phyloP scores from a whole-genome alignment of 371 early-diverging fungal genomes.

The Quaeritorhiza haematococci region DNA sequence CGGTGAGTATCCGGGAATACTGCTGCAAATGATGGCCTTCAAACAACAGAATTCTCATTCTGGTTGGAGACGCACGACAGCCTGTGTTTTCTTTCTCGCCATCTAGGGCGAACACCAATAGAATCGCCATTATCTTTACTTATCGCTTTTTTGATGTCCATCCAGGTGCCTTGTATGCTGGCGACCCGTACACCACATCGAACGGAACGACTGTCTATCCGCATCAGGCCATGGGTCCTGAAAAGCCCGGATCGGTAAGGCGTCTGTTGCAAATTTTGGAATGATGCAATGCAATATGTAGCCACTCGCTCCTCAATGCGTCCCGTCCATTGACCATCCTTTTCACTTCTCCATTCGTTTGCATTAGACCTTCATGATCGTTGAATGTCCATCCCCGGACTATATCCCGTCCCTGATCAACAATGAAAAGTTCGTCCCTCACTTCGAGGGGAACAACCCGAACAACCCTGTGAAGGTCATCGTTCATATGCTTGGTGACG shows the following conservation, averaged over 20 bases:
- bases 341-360: not conserved
- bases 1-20: constrained; percentile 47
- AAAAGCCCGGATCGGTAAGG: constrained; percentile 51
- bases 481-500: constrained; percentile 65
- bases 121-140: no score
- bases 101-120: no score
- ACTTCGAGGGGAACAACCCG: constrained; percentile 17
- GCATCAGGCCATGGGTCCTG: constrained; percentile 60
- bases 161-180: constrained; percentile 56
- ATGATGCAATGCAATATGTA: not conserved
- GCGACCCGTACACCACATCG: constrained; percentile 57
- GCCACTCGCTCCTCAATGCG: not conserved
- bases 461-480: constrained; percentile 30
- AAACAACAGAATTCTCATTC: no score
- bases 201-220: constrained; percentile 73
- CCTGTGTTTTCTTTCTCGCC: no score
- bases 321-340: not conserved
- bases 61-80: no score
- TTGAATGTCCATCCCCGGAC: constrained; percentile 72
- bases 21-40: no score
- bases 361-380: constrained; percentile 63
- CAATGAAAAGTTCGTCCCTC: constrained; percentile 40
- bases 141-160: no score
- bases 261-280: not conserved
- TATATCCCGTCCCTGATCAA: constrained; percentile 59